Evolutionary conservation across 257 asterid species (phyloP).

Genomic region (Nyctanthes arbortristis): DNA sequence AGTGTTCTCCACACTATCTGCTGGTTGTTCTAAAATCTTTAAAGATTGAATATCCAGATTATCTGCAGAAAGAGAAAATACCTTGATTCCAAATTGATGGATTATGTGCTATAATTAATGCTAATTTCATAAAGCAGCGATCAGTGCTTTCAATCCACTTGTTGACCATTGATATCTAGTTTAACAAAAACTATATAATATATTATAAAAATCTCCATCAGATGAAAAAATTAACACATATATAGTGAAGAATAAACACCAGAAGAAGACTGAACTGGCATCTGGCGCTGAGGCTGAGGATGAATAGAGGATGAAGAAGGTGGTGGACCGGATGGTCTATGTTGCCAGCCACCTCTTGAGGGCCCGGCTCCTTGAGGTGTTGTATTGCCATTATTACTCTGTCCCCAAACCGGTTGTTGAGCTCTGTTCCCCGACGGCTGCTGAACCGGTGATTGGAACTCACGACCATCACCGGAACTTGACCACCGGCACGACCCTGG

Average conservation of each 20-base stretch:
- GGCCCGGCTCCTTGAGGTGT: conserved; percentile 23
- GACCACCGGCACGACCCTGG: conserved; percentile 23
- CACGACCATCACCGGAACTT: background rate
- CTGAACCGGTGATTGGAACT: conserved; percentile 13
- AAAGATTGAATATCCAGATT: conserved; percentile 16
- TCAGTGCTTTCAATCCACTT: background rate
- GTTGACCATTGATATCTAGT: background rate
- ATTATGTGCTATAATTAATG: background rate
- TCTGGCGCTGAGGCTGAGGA: conserved; percentile 20
- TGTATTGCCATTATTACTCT: conserved; percentile 12
- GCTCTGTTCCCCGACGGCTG: conserved; percentile 14
- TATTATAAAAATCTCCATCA: background rate
- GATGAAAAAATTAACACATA: background rate
- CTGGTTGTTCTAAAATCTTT: conserved; percentile 26
- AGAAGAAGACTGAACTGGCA: conserved; percentile 11
- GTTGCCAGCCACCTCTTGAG: conserved; percentile 19
- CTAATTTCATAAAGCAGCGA: background rate
- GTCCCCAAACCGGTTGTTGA: background rate
- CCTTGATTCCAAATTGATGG: background rate
- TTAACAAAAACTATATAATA: background rate
- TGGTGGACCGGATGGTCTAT: conserved; percentile 30
- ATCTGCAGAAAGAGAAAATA: conserved; percentile 22
- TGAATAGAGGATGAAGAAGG: conserved; percentile 21
- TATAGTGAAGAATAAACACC: conserved; percentile 22
- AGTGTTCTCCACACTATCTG: conserved; percentile 15